These are phyloP conservation scores for Coemansia sp. DNA, from an alignment of 192 early-diverging fungal species.

Conservation along the genomic window DNA sequence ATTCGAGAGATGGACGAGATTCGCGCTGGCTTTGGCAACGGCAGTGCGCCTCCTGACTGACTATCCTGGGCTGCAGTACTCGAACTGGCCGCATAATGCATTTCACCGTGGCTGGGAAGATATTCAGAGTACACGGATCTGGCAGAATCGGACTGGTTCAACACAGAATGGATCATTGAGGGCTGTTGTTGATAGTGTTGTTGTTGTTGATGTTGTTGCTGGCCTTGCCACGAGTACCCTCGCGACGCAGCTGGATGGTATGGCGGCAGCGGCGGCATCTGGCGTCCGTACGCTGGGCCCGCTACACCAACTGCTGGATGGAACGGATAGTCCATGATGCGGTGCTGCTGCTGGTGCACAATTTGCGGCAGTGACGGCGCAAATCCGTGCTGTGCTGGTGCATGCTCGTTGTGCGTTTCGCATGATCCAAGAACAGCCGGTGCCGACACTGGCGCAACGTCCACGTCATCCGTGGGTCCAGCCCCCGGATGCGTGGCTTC, in stretches of 20 bases:
- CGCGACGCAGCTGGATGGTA: constrained; percentile 7
- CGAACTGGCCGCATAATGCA: too few species aligned
- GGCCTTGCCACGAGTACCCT: constrained; percentile 10
- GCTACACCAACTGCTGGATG: neutral
- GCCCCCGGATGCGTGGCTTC: constrained; percentile 22
- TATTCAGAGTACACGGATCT: constrained; percentile 11
- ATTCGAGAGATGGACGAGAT: constrained; percentile 41
- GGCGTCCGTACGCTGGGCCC: neutral
- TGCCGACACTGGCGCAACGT: constrained; percentile 5
- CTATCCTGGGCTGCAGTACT: neutral
- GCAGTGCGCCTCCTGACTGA: constrained; percentile 14
- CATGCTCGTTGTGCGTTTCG: neutral
- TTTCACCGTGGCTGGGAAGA: neutral
- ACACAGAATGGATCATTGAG: neutral
- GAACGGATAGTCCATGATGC: constrained; percentile 7
- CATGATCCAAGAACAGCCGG: neutral
- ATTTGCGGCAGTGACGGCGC: constrained; percentile 9
- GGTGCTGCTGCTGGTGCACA: constrained; percentile 24
- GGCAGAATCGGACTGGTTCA: constrained; percentile 1
- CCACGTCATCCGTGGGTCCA: neutral
- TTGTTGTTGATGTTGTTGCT: constrained; percentile 6
- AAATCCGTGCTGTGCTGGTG: neutral
- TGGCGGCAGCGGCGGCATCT: constrained; percentile 5
- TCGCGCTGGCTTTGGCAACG: constrained; percentile 3
- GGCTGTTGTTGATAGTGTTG: constrained; percentile 11